Percentiles rank a stretch among this genome's conserved stretches.
Evolutionary conservation across 2,329 filamentous ascomycete species (phyloP).

Genomic region (Aspergillus niger): DNA sequence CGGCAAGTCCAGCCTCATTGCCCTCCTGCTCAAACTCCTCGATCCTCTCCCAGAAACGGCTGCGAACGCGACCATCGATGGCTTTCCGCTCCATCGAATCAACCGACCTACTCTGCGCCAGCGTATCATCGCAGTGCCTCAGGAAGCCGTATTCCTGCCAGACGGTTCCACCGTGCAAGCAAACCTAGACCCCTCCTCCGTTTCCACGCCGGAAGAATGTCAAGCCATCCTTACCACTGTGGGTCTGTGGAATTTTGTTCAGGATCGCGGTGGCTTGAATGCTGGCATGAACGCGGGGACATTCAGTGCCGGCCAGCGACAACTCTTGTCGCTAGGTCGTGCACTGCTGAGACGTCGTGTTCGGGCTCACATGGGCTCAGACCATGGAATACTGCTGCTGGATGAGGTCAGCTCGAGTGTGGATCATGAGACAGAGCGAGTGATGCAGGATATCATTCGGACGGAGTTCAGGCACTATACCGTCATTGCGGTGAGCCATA

Average conservation of each 20-base stretch:
- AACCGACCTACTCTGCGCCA: conserved; percentile 48
- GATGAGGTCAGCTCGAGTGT: conserved; percentile 25
- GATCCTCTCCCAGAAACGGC: conserved; percentile 28
- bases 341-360: background rate
- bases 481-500: conserved; percentile 32
- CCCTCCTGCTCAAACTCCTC: conserved; percentile 44
- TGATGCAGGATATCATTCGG: conserved; percentile 30
- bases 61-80: conserved; percentile 51
- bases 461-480: conserved; percentile 30
- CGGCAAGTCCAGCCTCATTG: conserved; percentile 47
- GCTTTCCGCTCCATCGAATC: conserved; percentile 30
- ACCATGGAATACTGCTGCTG: conserved; percentile 22
- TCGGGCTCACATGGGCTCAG: background rate
- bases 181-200: conserved; percentile 47
- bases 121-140: conserved; percentile 55
- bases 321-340: conserved; percentile 9
- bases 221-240: background rate
- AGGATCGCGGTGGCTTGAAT: conserved; percentile 5
- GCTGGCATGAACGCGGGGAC: conserved; percentile 6
- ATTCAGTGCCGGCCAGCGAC: conserved; percentile 7
- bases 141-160: conserved; percentile 57
- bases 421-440: conserved; percentile 17
- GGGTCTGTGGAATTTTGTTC: background rate
- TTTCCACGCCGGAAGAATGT: conserved; percentile 21
- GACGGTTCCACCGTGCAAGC: conserved; percentile 44